Evolutionary conservation across 2,329 filamentous ascomycete genomes (phyloP).

Genomic region (Xylaria sp.): DNA sequence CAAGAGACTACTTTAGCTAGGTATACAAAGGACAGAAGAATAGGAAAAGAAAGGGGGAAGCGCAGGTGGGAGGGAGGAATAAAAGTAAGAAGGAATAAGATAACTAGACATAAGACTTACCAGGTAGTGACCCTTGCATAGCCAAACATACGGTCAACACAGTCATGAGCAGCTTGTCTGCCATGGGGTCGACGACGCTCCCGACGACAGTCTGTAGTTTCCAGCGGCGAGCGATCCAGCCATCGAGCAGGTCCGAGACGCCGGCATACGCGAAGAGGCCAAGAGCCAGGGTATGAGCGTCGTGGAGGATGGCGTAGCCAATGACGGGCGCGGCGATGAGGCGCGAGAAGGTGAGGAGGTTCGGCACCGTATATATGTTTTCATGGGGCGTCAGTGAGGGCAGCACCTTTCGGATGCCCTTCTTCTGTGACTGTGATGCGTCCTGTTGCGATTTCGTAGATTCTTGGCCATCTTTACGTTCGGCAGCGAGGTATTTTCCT

Average conservation of each 20-base stretch:
- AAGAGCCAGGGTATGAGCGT: slow-evolving; percentile 81
- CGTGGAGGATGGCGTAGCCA: slow-evolving; percentile 88
- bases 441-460: not conserved
- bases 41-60: not conserved
- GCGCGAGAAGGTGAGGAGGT: slow-evolving; percentile 88
- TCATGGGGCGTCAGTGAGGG: slow-evolving; percentile 68
- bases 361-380: slow-evolving; percentile 97
- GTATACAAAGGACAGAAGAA: not conserved
- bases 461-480: slow-evolving; percentile 3
- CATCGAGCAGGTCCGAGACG: slow-evolving; percentile 90
- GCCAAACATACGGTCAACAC: slow-evolving; percentile 87
- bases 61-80: not conserved
- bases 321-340: slow-evolving; percentile 84
- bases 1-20: not conserved
- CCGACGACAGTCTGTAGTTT: slow-evolving; percentile 93
- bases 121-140: slow-evolving; percentile 81
- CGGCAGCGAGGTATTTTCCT: not conserved
- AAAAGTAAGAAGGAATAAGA: not conserved
- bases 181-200: slow-evolving; percentile 95
- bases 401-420: slow-evolving; percentile 47
- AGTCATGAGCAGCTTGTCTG: slow-evolving; percentile 96
- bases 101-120: slow-evolving; percentile 59
- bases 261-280: slow-evolving; percentile 92
- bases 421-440: slow-evolving; percentile 14
- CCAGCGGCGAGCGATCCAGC: slow-evolving; percentile 90